Evolutionary conservation across 129 eudicot genomes (phyloP), one percentile per base, ranked within the genome.

Genomic region (Calendula officinalis): DNA sequence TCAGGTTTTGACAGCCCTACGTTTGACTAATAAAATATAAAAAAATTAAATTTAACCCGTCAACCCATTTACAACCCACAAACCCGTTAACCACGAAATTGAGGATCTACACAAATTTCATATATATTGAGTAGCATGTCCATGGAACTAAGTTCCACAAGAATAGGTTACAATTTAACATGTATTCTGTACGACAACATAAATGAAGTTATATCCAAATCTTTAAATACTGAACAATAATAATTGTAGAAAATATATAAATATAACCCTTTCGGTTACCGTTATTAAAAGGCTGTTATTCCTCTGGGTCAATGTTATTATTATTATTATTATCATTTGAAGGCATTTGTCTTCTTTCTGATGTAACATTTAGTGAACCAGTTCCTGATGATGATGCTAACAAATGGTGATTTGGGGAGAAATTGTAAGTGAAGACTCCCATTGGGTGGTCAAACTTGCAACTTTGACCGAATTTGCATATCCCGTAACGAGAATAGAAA

Each of bases 401-500:
- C 36, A 74, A 61, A 64, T 76, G 80, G 45, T 69, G 61, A 22
- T 77, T 78, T 71, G 88, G 73, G 47, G 89, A 43, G 3, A 77
- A 39, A 56, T 76, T 75, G 82, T 80, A 81, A 14, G 89, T 68
- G 57, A 85, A 88, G 58, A 79, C 86, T 45, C 81, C 83, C 96
- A 88, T 87, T 4, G 98, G 98, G 62, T 88, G 98, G 82, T 91
- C 95, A 79, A 88, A 91, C 82, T 91, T 91, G 96, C 98, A 91
- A 83, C 94, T 84, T 77, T 96, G 96, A 48, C 98, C 98, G 62
- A 91, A 91, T 78, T 91, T 91, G 96, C 98, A 91, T 56, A 91
- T 88, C 35, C 98, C 96, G 59, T 91, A 91, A 54, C 96, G 86
- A 57, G 95, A 88, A 74, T 91, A 91, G 78, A 91, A 91, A 53